A percentile compares a stretch with the other conserved stretches of the same genome.
These are phyloP conservation scores for Carex sylvatica DNA, from an alignment of 202 grass and related monocot genomes.

Conservation along the genomic window DNA sequence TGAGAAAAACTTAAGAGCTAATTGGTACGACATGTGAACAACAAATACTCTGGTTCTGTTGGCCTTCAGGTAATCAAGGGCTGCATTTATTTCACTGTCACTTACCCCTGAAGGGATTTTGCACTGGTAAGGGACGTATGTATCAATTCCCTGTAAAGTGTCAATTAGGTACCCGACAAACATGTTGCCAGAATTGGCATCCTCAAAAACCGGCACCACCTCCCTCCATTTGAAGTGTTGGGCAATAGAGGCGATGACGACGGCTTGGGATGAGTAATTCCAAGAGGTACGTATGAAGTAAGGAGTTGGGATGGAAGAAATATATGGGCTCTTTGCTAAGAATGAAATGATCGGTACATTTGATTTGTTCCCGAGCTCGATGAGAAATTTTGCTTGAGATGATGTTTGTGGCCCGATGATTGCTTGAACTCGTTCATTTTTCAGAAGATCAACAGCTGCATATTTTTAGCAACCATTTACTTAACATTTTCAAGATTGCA, in stretches of 20 bases:
- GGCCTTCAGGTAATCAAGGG: slow-evolving; percentile 3
- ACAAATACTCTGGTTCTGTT: slow-evolving; percentile 43
- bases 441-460: slow-evolving; percentile 46
- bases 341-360: slow-evolving; percentile 38
- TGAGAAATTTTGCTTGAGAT: slow-evolving; percentile 25
- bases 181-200: slow-evolving; percentile 35
- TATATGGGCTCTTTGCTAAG: slow-evolving; percentile 14
- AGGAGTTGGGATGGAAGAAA: slow-evolving; percentile 25
- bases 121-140: slow-evolving; percentile 9
- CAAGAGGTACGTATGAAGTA: slow-evolving; percentile 36
- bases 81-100: slow-evolving; percentile 24
- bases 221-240: slow-evolving; percentile 27
- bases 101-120: slow-evolving; percentile 12
- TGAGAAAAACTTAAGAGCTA: slow-evolving; percentile 13
- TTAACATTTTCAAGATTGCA: neutral
- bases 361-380: slow-evolving; percentile 29
- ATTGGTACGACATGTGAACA: slow-evolving; percentile 39
- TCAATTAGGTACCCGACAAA: slow-evolving; percentile 37
- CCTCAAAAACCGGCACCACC: slow-evolving; percentile 34
- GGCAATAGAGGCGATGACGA: slow-evolving; percentile 29
- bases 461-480: neutral
- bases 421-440: slow-evolving; percentile 29
- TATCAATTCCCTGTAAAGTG: slow-evolving; percentile 9
- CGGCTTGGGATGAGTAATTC: slow-evolving; percentile 36
- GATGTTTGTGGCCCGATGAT: slow-evolving; percentile 41